Conservation (phyloP, 345 rosid species). For the Arabis alpina region DNA sequence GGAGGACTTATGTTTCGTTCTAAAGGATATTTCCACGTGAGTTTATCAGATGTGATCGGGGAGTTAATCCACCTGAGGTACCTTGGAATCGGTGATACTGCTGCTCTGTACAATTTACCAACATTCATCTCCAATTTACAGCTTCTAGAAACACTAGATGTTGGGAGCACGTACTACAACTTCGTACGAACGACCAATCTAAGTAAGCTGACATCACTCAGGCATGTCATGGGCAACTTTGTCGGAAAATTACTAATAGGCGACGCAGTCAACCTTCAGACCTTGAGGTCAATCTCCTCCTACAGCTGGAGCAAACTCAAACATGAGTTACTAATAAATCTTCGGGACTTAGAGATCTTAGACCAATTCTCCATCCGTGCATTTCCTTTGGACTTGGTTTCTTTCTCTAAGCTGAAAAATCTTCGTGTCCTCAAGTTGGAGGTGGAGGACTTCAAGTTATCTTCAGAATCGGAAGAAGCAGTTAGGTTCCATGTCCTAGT, state of each 20-base stretch:
- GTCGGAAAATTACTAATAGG: slow-evolving; percentile 1
- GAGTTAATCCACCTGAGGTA: slow-evolving; percentile 19
- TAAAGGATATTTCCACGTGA: not conserved
- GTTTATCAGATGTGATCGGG: slow-evolving; percentile 11
- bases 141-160: slow-evolving; percentile 28
- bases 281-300: slow-evolving; percentile 32
- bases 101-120: not conserved
- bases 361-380: no score
- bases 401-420: slow-evolving; percentile 4
- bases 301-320: slow-evolving; percentile 29
- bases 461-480: not conserved
- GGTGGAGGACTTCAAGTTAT: not conserved
- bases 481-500: not conserved
- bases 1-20: not conserved
- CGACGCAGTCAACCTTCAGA: slow-evolving; percentile 7
- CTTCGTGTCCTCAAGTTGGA: slow-evolving; percentile 7
- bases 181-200: not conserved
- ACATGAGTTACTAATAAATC: slow-evolving; percentile 7
- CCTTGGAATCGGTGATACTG: not conserved
- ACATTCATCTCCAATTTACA: not conserved
- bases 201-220: slow-evolving; percentile 14
- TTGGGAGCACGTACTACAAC: no score
- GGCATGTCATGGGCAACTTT: slow-evolving; percentile 19
- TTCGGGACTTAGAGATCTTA: no score
- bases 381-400: not conserved